Percentiles rank a stretch among this genome's conserved stretches.
Conservation (phyloP, 148 eudicot species). For the Amaranthus cruentus region DNA sequence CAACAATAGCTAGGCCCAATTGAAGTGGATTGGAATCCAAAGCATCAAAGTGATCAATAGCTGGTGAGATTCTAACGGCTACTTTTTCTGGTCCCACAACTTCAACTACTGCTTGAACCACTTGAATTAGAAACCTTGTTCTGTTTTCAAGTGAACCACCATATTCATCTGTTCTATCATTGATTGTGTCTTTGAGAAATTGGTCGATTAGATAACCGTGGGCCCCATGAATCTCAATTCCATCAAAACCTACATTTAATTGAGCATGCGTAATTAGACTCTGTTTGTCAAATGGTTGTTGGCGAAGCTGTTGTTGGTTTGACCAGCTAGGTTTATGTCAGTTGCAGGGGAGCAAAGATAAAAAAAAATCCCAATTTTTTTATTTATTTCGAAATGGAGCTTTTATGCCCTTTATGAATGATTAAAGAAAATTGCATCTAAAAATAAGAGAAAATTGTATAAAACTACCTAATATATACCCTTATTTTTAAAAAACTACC, state of each 20-base stretch:
- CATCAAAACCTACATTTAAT: slow-evolving; percentile 62
- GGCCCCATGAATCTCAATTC: slow-evolving; percentile 79
- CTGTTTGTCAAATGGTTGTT: too few species aligned
- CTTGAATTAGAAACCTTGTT: slow-evolving; percentile 52
- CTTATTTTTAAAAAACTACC: too few species aligned
- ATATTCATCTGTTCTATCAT: slow-evolving; percentile 67
- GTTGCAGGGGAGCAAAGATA: too few species aligned
- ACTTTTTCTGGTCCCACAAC: slow-evolving; percentile 58
- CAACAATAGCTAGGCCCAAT: slow-evolving; percentile 60
- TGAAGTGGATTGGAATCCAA: slow-evolving; percentile 60
- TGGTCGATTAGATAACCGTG: slow-evolving; percentile 89
- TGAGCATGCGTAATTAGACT: too few species aligned
- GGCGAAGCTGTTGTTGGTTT: too few species aligned
- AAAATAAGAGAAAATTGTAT: too few species aligned
- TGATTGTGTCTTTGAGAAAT: slow-evolving; percentile 76
- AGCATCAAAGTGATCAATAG: slow-evolving; percentile 76
- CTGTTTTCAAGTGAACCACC: slow-evolving; percentile 76
- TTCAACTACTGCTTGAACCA: slow-evolving; percentile 45
- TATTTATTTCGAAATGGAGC: too few species aligned
- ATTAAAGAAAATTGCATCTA: too few species aligned
- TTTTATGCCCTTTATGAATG: too few species aligned
- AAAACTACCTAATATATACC: too few species aligned
- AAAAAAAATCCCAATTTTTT: too few species aligned
- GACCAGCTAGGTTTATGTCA: too few species aligned
- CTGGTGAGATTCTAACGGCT: slow-evolving; percentile 68